Conservation (phyloP, 192 early-diverging fungal genomes). For the Backusella mclennaniae region DNA sequence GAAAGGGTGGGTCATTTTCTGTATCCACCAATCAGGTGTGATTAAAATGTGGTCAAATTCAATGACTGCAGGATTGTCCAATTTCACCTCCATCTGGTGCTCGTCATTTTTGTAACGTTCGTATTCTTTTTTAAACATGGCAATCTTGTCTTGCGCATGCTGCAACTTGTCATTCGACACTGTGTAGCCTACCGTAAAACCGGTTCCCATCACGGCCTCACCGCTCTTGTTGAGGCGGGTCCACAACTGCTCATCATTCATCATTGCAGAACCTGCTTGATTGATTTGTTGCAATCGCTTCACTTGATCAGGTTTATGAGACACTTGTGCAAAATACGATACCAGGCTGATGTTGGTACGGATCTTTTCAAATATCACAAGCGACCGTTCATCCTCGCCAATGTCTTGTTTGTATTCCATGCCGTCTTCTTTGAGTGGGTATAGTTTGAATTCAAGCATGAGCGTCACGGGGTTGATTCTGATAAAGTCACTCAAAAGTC, state of each 20-base stretch:
- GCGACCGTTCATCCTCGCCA: background rate
- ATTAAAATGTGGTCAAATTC: background rate
- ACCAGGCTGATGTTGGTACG: background rate
- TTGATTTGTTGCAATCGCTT: constrained; percentile 6
- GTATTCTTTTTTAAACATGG: background rate
- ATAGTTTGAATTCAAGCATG: constrained; percentile 8
- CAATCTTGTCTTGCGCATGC: background rate
- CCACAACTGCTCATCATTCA: constrained; percentile 5
- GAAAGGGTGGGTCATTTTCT: background rate
- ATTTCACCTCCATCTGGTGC: background rate
- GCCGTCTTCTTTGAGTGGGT: background rate
- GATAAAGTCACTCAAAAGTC: background rate
- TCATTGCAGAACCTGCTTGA: constrained; percentile 5
- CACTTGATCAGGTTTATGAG: background rate
- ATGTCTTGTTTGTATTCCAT: background rate
- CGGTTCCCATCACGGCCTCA: background rate
- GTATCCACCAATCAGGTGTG: constrained; percentile 14
- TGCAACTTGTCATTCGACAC: background rate
- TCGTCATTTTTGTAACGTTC: background rate
- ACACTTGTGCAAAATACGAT: background rate
- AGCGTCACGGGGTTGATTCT: background rate
- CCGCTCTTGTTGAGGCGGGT: background rate
- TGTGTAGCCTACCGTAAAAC: background rate
- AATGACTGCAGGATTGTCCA: background rate
- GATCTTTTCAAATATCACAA: background rate